Conservation (phyloP, 2,329 filamentous ascomycete species). For the Intubia oerlemansii region DNA sequence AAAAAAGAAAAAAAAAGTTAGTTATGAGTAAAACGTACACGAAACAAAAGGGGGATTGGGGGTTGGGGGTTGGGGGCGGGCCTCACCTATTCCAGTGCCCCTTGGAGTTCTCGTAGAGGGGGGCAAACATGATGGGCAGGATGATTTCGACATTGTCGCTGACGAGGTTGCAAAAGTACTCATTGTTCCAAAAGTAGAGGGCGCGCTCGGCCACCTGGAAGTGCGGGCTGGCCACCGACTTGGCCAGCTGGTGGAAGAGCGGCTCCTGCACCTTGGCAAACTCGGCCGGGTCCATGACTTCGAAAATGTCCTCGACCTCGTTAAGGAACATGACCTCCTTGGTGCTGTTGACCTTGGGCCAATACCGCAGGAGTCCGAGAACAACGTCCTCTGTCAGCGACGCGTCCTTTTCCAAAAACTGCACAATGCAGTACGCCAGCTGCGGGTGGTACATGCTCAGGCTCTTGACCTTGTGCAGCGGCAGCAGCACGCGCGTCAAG, state of each 20-base stretch:
- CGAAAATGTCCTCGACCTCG: constrained; percentile 97
- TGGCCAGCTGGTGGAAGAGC: constrained; percentile 89
- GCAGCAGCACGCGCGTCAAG: constrained; percentile 77
- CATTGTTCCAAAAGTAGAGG: constrained; percentile 99
- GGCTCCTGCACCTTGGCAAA: constrained; percentile 98
- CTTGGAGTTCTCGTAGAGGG: constrained; percentile 96
- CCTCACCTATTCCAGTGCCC: constrained; percentile 96
- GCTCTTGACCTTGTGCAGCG: constrained; percentile 94
- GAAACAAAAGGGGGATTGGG: neutral
- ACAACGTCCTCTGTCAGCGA: constrained; percentile 96
- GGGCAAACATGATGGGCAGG: constrained; percentile 96
- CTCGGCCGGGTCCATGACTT: constrained; percentile 97
- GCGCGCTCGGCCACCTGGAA: constrained; percentile 97
- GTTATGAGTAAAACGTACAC: too few relatives aligned
- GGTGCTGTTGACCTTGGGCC: constrained; percentile 98
- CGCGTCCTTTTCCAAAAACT: constrained; percentile 95
- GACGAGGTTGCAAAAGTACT: constrained; percentile 98
- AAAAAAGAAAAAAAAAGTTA: neutral
- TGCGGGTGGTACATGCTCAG: constrained; percentile 99
- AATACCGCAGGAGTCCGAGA: constrained; percentile 81
- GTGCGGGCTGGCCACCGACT: constrained; percentile 93
- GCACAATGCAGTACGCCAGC: constrained; percentile 94
- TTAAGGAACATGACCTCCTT: constrained; percentile 99
- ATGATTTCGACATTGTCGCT: constrained; percentile 99
- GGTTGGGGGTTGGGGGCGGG: too few relatives aligned